phyloP scores from a whole-genome alignment of 2,329 filamentous ascomycete genomes.

The Venturia oleaginea region DNA sequence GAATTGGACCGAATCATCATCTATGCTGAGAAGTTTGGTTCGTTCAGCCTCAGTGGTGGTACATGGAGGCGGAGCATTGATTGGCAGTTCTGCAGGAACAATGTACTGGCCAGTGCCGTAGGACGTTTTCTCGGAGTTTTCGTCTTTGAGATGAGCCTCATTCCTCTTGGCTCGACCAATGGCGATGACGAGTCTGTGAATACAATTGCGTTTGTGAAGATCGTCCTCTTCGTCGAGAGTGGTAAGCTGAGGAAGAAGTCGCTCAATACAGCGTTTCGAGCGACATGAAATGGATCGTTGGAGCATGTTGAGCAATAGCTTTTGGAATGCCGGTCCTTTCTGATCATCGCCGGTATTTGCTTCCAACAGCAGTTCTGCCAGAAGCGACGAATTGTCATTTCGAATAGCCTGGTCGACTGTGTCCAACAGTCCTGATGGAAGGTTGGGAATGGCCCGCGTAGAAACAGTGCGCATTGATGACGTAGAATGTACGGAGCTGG shows the following conservation, averaged over 20 bases:
- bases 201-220: slow-evolving; percentile 86
- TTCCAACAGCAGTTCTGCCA: slow-evolving; percentile 49
- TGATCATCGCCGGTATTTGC: slow-evolving; percentile 43
- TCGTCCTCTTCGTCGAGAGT: slow-evolving; percentile 80
- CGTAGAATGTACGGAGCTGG: slow-evolving; percentile 58
- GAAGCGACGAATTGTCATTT: slow-evolving; percentile 50
- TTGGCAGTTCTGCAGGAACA: slow-evolving; percentile 64
- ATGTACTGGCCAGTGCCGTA: slow-evolving; percentile 45
- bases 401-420: slow-evolving; percentile 63
- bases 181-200: slow-evolving; percentile 85
- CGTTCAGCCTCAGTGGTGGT: slow-evolving; percentile 58
- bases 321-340: slow-evolving; percentile 46
- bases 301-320: slow-evolving; percentile 68
- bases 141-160: slow-evolving; percentile 26
- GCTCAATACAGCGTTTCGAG: slow-evolving; percentile 60
- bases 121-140: background rate
- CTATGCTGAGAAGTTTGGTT: slow-evolving; percentile 50
- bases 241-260: slow-evolving; percentile 55
- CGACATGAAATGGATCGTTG: slow-evolving; percentile 66
- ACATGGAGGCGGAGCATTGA: slow-evolving; percentile 50
- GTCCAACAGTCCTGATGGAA: slow-evolving; percentile 61
- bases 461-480: slow-evolving; percentile 68
- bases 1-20: slow-evolving; percentile 69
- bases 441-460: slow-evolving; percentile 63
- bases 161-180: slow-evolving; percentile 67